Conservation (phyloP, 305 asterid species). For the Fraxinus nigra region DNA sequence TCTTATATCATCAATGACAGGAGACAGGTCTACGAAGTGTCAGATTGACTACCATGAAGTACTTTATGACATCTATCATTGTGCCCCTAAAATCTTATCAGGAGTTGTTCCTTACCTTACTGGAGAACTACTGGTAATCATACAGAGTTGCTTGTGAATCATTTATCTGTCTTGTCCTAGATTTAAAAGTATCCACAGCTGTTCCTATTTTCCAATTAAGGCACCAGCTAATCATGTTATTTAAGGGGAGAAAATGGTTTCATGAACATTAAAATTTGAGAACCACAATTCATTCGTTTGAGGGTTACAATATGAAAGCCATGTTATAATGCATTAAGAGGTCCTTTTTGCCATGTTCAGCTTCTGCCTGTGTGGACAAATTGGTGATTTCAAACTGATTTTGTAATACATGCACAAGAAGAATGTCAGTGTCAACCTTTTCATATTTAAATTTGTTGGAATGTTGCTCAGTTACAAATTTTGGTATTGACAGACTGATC, state of each 20-base stretch:
- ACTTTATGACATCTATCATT: constrained; percentile 71
- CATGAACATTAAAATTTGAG: constrained; percentile 8
- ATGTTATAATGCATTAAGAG: constrained; percentile 15
- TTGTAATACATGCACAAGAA: constrained; percentile 5
- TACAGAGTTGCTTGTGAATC: constrained; percentile 21
- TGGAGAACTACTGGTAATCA: constrained; percentile 91
- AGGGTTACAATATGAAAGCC: constrained; percentile 13
- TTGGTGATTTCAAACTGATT: constrained; percentile 7
- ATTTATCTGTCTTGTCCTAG: constrained; percentile 4
- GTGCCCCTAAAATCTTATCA: constrained; percentile 79
- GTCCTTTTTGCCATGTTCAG: constrained; percentile 10
- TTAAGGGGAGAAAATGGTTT: constrained; percentile 14
- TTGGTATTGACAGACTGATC: constrained; percentile 71
- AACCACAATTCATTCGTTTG: background rate
- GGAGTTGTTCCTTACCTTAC: constrained; percentile 93
- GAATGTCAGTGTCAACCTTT: background rate
- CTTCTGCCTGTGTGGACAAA: constrained; percentile 14
- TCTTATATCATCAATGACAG: constrained; percentile 83
- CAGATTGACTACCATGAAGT: constrained; percentile 72
- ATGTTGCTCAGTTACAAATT: constrained; percentile 28
- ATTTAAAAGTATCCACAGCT: background rate
- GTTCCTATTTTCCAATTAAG: constrained; percentile 14
- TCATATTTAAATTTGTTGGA: constrained; percentile 19
- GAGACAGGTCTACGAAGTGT: constrained; percentile 54
- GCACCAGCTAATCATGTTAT: constrained; percentile 6